Base-by-base conservation (phyloP, 164 flowering plant species). In the Warburgia ugandensis region DNA sequence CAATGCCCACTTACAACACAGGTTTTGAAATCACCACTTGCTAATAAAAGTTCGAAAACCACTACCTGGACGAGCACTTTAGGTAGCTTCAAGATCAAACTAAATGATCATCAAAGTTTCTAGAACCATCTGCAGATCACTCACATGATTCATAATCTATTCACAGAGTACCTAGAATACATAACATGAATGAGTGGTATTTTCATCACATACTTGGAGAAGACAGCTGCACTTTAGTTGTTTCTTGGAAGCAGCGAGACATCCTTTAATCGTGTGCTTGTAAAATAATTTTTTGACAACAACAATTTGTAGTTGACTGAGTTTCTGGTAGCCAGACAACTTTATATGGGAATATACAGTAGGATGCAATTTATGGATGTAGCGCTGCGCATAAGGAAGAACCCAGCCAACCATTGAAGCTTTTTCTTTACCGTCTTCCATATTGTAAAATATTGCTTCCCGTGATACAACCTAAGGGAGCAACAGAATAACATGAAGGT, bases 371-470 rank as follows among this genome's bases (percentile, higher is more conserved):
- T 64, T 59, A 58, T 54, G 69, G 16, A 88, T 51, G 59, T 88
- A 92, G 21, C 95, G 89, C 49, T 92, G 99, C 31, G 94, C 95
- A 70, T 72, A 92, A 41, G 99, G 99, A 63, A 92, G 88, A 66
- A 75, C 73, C 96, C 95, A 86, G 52, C 75, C 62, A 33, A 92
- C 72, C 63, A 92, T 45, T 33, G 80, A 67, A 52, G 70, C 55
- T 68, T 73, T 80, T 11, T 63, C 66, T 45, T 69, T 62, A 25
- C 50, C 40, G 50, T 84, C 83, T 45, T 56, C 56, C 40, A 44
- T 56, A 37, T 84, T 83, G 67, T 76, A 66, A 65, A 66, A 77
- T 56, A 78, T 77, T 48, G 92, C 87, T 66, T 88, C 87, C 52
- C 86, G 92, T 61, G 75, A 77, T 11, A 86, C 76, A 47, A 84